These are phyloP conservation scores for Xylariaceae sp. DNA, from an alignment of 2,329 filamentous ascomycete genomes.

Conservation along the genomic window DNA sequence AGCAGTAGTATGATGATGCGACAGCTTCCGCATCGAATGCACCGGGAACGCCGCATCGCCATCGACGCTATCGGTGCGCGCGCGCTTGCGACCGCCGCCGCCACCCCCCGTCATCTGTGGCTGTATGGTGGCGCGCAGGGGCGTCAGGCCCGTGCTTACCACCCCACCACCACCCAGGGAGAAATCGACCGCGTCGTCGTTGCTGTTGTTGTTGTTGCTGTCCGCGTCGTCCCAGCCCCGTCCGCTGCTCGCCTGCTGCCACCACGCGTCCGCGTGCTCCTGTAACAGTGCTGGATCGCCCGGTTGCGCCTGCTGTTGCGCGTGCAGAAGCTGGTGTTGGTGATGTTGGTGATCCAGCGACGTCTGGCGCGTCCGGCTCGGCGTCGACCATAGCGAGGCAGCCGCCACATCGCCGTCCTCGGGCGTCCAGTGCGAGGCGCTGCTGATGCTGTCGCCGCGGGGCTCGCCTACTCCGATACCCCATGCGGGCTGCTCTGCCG, in stretches of 20 bases:
- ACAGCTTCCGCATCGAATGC: conserved; percentile 34
- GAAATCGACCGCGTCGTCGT: conserved; percentile 22
- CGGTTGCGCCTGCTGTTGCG: conserved; percentile 24
- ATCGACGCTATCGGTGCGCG: conserved; percentile 38
- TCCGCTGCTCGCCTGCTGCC: background rate
- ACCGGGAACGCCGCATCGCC: conserved; percentile 25
- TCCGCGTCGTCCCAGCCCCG: background rate
- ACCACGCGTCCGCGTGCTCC: conserved; percentile 6
- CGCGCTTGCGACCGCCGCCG: conserved; percentile 35
- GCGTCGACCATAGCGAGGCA: conserved; percentile 1
- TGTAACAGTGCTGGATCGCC: conserved; percentile 13
- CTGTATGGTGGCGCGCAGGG: conserved; percentile 12
- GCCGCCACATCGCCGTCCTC: conserved; percentile 1
- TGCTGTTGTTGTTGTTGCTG: background rate
- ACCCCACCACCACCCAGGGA: conserved; percentile 10
- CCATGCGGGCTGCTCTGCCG: conserved; percentile 26
- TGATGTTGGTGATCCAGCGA: conserved; percentile 2
- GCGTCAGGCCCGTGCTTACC: conserved; percentile 27
- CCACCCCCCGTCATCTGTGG: conserved; percentile 7
- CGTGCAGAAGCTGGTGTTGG: conserved; percentile 1
- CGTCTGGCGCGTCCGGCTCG: background rate
- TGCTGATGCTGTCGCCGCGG: conserved; percentile 20
- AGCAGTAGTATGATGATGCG: conserved; percentile 29
- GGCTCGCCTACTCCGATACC: conserved; percentile 13
- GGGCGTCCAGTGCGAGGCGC: conserved; percentile 17